These are phyloP conservation scores for Solanum aculeatissimum DNA, from an alignment of 305 asterid species.

Conservation along the genomic window DNA sequence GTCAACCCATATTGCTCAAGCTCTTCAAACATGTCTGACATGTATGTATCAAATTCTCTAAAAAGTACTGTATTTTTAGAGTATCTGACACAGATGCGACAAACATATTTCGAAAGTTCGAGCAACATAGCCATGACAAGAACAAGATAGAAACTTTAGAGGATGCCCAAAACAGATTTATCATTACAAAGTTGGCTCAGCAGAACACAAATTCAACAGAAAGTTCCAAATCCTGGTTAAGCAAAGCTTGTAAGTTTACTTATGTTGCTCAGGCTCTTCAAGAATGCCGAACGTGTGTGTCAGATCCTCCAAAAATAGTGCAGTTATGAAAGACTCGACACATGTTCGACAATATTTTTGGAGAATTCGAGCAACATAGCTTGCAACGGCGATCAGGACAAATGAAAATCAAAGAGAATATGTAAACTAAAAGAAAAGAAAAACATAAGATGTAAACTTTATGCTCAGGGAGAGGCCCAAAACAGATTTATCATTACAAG, in stretches of 20 bases:
- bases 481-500: background rate
- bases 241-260: background rate
- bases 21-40: background rate
- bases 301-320: background rate
- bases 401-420: background rate
- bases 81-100: background rate
- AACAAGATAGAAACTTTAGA: background rate
- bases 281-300: background rate
- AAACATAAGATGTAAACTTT: background rate
- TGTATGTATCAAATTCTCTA: background rate
- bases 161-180: background rate
- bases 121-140: background rate
- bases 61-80: background rate
- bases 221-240: background rate
- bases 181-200: background rate
- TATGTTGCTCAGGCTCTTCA: background rate
- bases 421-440: background rate
- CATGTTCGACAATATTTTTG: background rate
- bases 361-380: background rate
- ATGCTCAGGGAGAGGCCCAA: background rate
- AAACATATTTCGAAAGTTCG: background rate
- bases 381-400: background rate
- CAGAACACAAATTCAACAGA: background rate
- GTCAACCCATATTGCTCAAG: background rate
- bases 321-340: background rate